Evolutionary conservation across 2,329 filamentous ascomycete species (phyloP).

Genomic region (Apiospora saccharicola): DNA sequence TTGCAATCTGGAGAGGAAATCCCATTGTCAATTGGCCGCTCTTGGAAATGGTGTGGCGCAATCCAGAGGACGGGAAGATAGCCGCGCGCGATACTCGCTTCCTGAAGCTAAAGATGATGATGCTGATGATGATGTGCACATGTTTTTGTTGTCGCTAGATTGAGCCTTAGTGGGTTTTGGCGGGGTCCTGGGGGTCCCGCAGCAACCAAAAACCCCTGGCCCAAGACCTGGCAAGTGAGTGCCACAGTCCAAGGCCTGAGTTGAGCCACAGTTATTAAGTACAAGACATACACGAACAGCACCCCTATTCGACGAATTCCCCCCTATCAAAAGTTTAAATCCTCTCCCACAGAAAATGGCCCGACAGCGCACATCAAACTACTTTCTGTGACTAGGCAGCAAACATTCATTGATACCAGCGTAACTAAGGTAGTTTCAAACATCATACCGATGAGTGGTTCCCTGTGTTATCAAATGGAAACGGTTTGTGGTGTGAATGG

Average conservation of each 20-base stretch:
- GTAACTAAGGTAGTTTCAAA: neutral
- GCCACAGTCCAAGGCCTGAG: neutral
- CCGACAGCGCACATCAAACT: neutral
- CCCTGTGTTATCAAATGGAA: neutral
- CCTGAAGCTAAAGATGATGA: neutral
- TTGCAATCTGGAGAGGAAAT: neutral
- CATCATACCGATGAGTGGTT: too few species aligned
- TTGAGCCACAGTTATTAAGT: neutral
- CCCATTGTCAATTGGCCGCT: neutral
- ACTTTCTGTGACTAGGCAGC: too few species aligned
- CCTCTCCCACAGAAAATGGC: neutral
- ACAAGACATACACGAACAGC: neutral
- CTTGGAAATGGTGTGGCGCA: neutral
- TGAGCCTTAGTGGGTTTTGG: neutral
- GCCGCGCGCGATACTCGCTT: neutral
- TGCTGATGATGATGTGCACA: neutral
- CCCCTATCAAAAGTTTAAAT: neutral
- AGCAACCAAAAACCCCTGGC: constrained; percentile 6
- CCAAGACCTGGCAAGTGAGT: neutral
- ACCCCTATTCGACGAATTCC: neutral
- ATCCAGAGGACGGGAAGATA: neutral
- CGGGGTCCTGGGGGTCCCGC: neutral
- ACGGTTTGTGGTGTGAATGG: neutral
- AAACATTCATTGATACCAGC: neutral
- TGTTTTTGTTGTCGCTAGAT: neutral